Evolutionary conservation across 2,329 filamentous ascomycete genomes (phyloP), one percentile per base, ranked within the genome.

Genomic region (Trichoderma citrinoviride): DNA sequence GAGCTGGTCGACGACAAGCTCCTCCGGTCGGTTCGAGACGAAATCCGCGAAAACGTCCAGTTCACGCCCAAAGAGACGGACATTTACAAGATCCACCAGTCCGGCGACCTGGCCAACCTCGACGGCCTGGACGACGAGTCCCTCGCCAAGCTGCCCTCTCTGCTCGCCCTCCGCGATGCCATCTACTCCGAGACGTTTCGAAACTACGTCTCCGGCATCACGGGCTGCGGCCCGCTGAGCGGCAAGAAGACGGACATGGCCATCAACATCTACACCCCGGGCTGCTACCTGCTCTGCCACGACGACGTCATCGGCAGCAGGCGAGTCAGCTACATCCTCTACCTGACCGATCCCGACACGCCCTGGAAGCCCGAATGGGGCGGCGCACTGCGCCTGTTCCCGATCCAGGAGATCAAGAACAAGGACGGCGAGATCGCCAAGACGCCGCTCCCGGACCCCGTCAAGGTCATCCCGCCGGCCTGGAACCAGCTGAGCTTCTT

Each of bases 11-110:
- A 95, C 77, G 90, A 94, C 71, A 77, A 82, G 54, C 88, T 99
- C 19, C 86, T 99, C 53, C 93, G 93, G 73, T 83, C 86, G 63
- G 95, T 99, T 66, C 93, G 95, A 74, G 80, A 85, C 73, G 95
- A 99, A 80, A 94, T 98, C 77, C 89, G 90, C 77, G 84, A 90
- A 70, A 93, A 97, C 74, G 91, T 99, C 70, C 89, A 91, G 70
- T 99, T 99, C 80, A 97, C 95, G 14, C 93, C 93, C 71, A 99
- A 99, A 78, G 95, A 99, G 79, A 99, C 95, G 54, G 95, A 99
- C 77, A 99, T 99, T 72, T 99, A 99, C 85, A 97, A 96, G 79
- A 98, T 99, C 74, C 93, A 97, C 83, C 95, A 99, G 81, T 98
- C 94, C 5, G 95, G 95, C 69, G 95, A 99, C 76, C 85, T 99